These are phyloP conservation scores for Gastrolobium villosum DNA, from an alignment of 306 rosid species.

Conservation along the genomic window DNA sequence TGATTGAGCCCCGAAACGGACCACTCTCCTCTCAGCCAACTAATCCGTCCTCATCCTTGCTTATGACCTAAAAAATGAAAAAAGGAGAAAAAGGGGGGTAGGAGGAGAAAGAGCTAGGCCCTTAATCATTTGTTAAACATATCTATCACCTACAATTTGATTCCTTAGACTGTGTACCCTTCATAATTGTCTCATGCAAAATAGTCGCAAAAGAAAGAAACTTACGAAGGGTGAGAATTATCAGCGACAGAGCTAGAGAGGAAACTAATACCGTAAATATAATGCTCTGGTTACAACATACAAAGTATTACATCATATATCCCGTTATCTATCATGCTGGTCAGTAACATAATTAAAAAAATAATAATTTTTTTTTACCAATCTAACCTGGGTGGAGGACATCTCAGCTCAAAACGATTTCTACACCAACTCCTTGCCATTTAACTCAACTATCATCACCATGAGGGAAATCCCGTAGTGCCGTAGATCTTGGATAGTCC, in stretches of 20 bases:
- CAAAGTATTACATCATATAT: neutral
- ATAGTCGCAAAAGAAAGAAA: neutral
- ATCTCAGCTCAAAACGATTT: slow-evolving; percentile 50
- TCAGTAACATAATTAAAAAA: slow-evolving; percentile 31
- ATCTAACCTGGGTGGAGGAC: slow-evolving; percentile 39
- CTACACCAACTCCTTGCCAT: slow-evolving; percentile 23
- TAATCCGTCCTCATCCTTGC: too few species aligned
- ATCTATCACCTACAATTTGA: neutral
- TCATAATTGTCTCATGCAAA: neutral
- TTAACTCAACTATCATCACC: slow-evolving; percentile 41
- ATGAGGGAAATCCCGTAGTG: slow-evolving; percentile 44
- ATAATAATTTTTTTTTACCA: slow-evolving; percentile 49
- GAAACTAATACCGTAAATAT: neutral
- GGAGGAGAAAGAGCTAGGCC: too few species aligned
- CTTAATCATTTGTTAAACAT: neutral
- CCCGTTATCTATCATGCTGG: slow-evolving; percentile 44
- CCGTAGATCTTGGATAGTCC: slow-evolving; percentile 18
- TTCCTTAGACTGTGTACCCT: neutral
- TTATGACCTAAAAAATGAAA: too few species aligned
- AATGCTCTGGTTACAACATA: slow-evolving; percentile 42
- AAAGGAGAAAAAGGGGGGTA: too few species aligned
- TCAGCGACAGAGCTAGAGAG: neutral
- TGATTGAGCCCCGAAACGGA: too few species aligned
- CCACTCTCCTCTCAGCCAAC: too few species aligned
- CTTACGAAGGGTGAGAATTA: neutral